Percentiles rank a stretch among this genome's conserved stretches.
Conservation (phyloP, 2,329 filamentous ascomycete genomes). For the Neopestalotiopsis sp. region DNA sequence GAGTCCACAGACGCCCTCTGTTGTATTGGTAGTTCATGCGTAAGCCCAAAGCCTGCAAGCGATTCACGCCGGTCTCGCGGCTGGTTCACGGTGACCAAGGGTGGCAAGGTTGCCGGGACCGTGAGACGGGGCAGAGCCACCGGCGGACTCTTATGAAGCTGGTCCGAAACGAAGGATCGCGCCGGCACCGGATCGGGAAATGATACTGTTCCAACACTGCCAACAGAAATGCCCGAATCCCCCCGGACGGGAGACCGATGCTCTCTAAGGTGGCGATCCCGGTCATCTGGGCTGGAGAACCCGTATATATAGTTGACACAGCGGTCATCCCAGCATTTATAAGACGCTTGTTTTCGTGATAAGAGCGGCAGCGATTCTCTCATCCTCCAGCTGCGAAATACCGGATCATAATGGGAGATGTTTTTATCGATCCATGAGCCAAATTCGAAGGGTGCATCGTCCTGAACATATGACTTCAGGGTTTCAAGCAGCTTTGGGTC, state of each 20-base stretch:
- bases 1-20: conserved; percentile 49
- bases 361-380: conserved; percentile 43
- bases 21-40: conserved; percentile 43
- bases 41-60: conserved; percentile 45
- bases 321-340: conserved; percentile 61
- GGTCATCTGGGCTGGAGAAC: conserved; percentile 55
- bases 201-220: conserved; percentile 41
- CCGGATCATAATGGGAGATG: conserved; percentile 53
- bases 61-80: conserved; percentile 48
- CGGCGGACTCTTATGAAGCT: conserved; percentile 42
- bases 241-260: conserved; percentile 50
- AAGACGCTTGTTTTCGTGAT: conserved; percentile 45
- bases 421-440: conserved; percentile 59
- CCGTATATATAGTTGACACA: conserved; percentile 66
- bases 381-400: conserved; percentile 47
- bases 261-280: conserved; percentile 55
- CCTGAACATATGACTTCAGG: conserved; percentile 42
- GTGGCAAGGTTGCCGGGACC: conserved; percentile 41
- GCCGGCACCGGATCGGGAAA: conserved; percentile 41
- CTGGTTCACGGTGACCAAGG: conserved; percentile 39
- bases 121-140: conserved; percentile 46
- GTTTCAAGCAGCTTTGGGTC: conserved; percentile 45
- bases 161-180: conserved; percentile 38
- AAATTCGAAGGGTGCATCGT: conserved; percentile 54
- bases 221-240: conserved; percentile 51